Evolutionary conservation across 352 stramenopile genomes (phyloP).

Genomic region (Globisporangium paddicum): DNA sequence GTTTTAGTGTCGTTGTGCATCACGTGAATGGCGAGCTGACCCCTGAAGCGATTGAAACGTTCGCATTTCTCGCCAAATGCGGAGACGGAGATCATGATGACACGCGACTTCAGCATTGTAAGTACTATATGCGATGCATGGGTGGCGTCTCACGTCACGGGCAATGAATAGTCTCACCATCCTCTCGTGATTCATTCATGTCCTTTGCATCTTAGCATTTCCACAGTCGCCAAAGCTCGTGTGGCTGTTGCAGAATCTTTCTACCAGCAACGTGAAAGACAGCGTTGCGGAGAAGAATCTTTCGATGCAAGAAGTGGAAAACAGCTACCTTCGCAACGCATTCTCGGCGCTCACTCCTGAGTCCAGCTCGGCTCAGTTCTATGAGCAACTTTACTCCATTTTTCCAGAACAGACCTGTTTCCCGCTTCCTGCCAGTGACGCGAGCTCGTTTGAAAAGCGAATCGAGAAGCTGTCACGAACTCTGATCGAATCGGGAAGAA

Average conservation of each 20-base stretch:
- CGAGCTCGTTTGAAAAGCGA: constrained; percentile 46
- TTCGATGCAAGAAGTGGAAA: constrained; percentile 49
- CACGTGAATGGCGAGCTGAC: constrained; percentile 53
- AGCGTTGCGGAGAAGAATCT: constrained; percentile 45
- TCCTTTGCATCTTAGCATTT: constrained; percentile 31
- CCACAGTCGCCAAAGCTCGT: constrained; percentile 68
- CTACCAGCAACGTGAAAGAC: constrained; percentile 58
- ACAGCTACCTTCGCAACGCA: constrained; percentile 51
- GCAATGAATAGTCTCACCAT: neutral
- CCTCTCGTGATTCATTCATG: neutral
- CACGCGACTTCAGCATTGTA: constrained; percentile 23
- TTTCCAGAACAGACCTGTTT: constrained; percentile 64
- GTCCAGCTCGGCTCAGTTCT: constrained; percentile 19
- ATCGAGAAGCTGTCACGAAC: constrained; percentile 55
- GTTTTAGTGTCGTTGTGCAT: constrained; percentile 60
- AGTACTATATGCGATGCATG: neutral
- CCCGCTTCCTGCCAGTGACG: constrained; percentile 32
- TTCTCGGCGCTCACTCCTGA: constrained; percentile 28
- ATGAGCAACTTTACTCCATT: constrained; percentile 36
- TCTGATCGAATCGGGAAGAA: constrained; percentile 57
- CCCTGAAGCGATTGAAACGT: constrained; percentile 39
- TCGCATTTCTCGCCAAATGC: constrained; percentile 50
- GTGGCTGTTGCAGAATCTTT: constrained; percentile 69
- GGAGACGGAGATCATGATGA: constrained; percentile 20
- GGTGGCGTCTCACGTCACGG: neutral